Base-by-base conservation (phyloP, 129 eudicot species). In the Rutidosis leptorrhynchoides region DNA sequence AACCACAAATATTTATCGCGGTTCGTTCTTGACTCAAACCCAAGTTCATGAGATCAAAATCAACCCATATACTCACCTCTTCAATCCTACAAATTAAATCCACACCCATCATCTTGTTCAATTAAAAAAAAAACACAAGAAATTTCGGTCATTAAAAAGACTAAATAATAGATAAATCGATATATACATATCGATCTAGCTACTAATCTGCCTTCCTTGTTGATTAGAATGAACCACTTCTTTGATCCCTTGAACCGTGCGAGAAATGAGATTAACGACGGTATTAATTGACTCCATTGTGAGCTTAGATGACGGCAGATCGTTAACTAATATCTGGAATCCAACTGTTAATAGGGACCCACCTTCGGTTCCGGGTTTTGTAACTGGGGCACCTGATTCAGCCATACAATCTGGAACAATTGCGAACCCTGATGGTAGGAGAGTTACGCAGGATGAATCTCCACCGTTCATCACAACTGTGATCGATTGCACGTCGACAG, bases 11-110 rank as follows among this genome's bases (percentile, higher is more conserved):
- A 67, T 61, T 67, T 73, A 67, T 64, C 69, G 61, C 77, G 95
- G 97, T 90, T 83, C 97, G 90, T 82, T 90, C 97, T 89, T 90
- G 97, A 90, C 97, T 87, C 95, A 78, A 75, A 74, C 64, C 82
- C 77, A 23, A 40, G 40, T 68, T 70, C 46, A 52, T 45, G 76
- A 68, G 70, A 62, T 51, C 62, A 30, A 62, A 74, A 68, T 59
- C 71, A 48, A 54, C 75, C 58, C 74, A 30, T 12, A 8, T 59
- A n/a, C 59, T 67, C 53, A 52, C 62, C 79, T 48, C 79, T 53
- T 70, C 68, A 40, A n/a, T 19, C 24, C 74, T 68, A 76, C 46
- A 62, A 74, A 74, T 16, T 75, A 62, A 68, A 64, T 58, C 72
- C 78, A 80, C 74, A 75, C 65, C 63, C 67, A 57, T 48, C 42